Percentiles rank a stretch among this genome's conserved stretches.
These are phyloP conservation scores for Xylogone sp. DNA, from an alignment of 2,329 filamentous ascomycete species.

Conservation along the genomic window DNA sequence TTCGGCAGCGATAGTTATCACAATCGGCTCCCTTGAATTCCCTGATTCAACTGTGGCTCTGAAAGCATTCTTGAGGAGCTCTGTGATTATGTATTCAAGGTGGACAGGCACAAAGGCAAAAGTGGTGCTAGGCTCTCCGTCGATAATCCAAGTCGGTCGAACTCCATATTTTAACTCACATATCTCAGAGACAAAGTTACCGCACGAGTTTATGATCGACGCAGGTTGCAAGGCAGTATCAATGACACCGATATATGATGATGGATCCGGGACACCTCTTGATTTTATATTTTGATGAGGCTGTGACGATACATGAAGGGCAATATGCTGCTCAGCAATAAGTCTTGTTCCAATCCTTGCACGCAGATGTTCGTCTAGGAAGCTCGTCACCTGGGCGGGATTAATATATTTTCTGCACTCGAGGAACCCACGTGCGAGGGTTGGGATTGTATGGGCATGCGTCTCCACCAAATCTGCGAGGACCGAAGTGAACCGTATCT, in stretches of 20 bases:
- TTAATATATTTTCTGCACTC: conserved; percentile 91
- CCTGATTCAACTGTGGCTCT: conserved; percentile 84
- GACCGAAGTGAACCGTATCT: conserved; percentile 86
- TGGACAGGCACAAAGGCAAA: conserved; percentile 96
- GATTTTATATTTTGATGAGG: conserved; percentile 61
- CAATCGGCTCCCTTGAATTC: conserved; percentile 75
- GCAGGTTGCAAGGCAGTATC: conserved; percentile 85
- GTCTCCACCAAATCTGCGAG: conserved; percentile 94
- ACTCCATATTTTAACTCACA: conserved; percentile 95
- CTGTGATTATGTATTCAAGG: conserved; percentile 94
- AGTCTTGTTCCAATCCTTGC: conserved; percentile 91
- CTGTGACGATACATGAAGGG: conserved; percentile 72
- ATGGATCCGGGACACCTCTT: conserved; percentile 42
- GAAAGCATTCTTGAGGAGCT: conserved; percentile 95
- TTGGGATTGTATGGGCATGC: conserved; percentile 90
- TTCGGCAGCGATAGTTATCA: conserved; percentile 84
- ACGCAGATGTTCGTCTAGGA: conserved; percentile 89
- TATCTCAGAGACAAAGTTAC: conserved; percentile 89
- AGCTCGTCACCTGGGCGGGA: conserved; percentile 77
- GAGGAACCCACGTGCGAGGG: conserved; percentile 85
- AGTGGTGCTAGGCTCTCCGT: conserved; percentile 80
- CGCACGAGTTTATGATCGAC: conserved; percentile 76
- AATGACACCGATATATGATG: conserved; percentile 88
- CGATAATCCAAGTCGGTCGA: conserved; percentile 73
- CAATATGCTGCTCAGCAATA: conserved; percentile 95